Conservation (phyloP, 2,329 filamentous ascomycete species). For the Zasmidium angulare region DNA sequence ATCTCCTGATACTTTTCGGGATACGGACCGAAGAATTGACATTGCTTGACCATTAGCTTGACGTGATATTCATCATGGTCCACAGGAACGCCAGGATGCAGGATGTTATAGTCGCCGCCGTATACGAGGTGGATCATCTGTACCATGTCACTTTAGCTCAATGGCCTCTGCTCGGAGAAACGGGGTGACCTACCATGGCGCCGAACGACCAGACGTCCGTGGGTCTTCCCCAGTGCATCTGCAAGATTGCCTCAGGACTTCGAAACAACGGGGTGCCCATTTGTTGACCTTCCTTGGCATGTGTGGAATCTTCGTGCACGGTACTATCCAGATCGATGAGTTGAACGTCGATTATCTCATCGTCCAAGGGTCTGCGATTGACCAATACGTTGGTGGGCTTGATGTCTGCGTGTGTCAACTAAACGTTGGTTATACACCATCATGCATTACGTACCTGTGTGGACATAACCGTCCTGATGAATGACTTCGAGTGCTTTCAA, state of each 20-base stretch:
- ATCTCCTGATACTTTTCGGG: conserved; percentile 26
- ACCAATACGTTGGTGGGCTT: conserved; percentile 41
- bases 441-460: conserved; percentile 24
- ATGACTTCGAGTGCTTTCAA: conserved; percentile 28
- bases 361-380: conserved; percentile 29
- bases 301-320: conserved; percentile 13
- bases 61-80: conserved; percentile 27
- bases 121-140: conserved; percentile 33
- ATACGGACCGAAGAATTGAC: conserved; percentile 30
- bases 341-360: conserved; percentile 34
- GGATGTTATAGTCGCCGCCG: conserved; percentile 28
- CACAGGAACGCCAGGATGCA: conserved; percentile 18
- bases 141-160: not conserved
- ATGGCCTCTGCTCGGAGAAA: not conserved
- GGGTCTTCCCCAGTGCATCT: conserved; percentile 37
- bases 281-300: conserved; percentile 24
- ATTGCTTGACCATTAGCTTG: conserved; percentile 26
- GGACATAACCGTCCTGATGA: conserved; percentile 30
- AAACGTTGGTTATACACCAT: not conserved
- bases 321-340: conserved; percentile 23
- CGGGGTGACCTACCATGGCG: conserved; percentile 31
- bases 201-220: conserved; percentile 44
- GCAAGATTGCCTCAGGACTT: conserved; percentile 37
- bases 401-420: conserved; percentile 21
- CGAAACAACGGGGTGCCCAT: conserved; percentile 40